These are phyloP conservation scores for Komagataella pseudopastoris DNA, from an alignment of 805 yeast genomes.

Conservation along the genomic window DNA sequence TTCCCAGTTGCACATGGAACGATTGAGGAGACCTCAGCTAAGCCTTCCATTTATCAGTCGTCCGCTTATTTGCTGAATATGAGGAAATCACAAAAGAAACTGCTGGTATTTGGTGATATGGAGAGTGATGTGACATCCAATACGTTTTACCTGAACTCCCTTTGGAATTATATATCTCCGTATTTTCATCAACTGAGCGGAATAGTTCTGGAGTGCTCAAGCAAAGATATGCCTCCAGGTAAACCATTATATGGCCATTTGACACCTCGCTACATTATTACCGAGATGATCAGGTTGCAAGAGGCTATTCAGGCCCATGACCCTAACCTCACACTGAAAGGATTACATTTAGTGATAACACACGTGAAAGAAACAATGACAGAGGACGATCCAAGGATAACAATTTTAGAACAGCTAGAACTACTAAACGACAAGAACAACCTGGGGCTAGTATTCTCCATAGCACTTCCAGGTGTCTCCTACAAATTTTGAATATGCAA, in stretches of 20 bases:
- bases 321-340: slow-evolving; percentile 21
- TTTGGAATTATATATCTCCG: slow-evolving; percentile 49
- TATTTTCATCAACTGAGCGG: slow-evolving; percentile 32
- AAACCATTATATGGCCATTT: slow-evolving; percentile 67
- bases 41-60: slow-evolving; percentile 21
- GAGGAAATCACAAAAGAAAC: slow-evolving; percentile 14
- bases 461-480: slow-evolving; percentile 44
- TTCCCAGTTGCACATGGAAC: slow-evolving; percentile 27
- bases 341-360: slow-evolving; percentile 33
- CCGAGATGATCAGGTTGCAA: slow-evolving; percentile 31
- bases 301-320: slow-evolving; percentile 9
- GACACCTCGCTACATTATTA: slow-evolving; percentile 49
- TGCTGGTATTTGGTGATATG: slow-evolving; percentile 74
- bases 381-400: slow-evolving; percentile 40
- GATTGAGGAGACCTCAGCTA: background rate
- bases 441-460: slow-evolving; percentile 32
- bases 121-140: slow-evolving; percentile 49
- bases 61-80: slow-evolving; percentile 49
- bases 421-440: slow-evolving; percentile 19
- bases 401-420: slow-evolving; percentile 36
- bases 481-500: slow-evolving; percentile 9
- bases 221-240: slow-evolving; percentile 26
- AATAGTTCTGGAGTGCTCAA: slow-evolving; percentile 71
- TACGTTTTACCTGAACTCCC: slow-evolving; percentile 18
- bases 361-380: slow-evolving; percentile 34